Evolutionary conservation across 208 protist species (phyloP).

Genomic region (Acanthamoeba quina): DNA sequence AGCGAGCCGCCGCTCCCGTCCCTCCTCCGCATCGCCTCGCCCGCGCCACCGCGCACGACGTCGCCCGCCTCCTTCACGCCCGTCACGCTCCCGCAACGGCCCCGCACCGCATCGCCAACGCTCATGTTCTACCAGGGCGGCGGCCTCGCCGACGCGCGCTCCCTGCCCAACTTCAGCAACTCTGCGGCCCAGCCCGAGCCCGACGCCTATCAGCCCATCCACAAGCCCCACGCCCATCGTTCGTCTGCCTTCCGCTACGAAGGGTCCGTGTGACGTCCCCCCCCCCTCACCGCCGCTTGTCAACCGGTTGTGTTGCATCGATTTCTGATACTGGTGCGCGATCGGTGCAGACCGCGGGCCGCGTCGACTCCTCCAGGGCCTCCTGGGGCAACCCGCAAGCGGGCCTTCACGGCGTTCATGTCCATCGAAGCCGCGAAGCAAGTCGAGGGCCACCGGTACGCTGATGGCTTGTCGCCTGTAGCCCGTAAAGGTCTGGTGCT

Average conservation of each 20-base stretch:
- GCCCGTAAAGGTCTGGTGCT: background rate
- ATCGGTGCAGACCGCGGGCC: background rate
- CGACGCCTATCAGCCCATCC: conserved; percentile 64
- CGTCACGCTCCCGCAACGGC: background rate
- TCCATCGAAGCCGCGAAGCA: background rate
- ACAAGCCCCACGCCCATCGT: conserved; percentile 58
- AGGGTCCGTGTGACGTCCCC: background rate
- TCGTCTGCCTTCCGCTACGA: background rate
- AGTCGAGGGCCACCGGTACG: background rate
- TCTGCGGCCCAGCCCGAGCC: conserved; percentile 31
- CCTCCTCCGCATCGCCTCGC: conserved; percentile 12
- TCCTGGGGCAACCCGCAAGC: background rate
- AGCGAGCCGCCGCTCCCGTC: conserved; percentile 5
- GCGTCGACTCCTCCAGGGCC: background rate
- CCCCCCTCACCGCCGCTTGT: background rate
- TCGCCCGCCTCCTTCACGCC: conserved; percentile 34
- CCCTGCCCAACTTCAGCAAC: conserved; percentile 35
- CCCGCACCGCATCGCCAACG: conserved; percentile 58
- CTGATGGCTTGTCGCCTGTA: background rate
- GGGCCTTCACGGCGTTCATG: conserved; percentile 35
- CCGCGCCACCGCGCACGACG: background rate
- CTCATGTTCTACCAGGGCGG: conserved; percentile 70
- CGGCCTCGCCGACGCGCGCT: conserved; percentile 7
- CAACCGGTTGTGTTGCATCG: no score
- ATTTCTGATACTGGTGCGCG: no score